Evolutionary conservation across 352 stramenopile species (phyloP), one percentile per base, ranked within the genome.

Genomic region (Phytophthora melonis): DNA sequence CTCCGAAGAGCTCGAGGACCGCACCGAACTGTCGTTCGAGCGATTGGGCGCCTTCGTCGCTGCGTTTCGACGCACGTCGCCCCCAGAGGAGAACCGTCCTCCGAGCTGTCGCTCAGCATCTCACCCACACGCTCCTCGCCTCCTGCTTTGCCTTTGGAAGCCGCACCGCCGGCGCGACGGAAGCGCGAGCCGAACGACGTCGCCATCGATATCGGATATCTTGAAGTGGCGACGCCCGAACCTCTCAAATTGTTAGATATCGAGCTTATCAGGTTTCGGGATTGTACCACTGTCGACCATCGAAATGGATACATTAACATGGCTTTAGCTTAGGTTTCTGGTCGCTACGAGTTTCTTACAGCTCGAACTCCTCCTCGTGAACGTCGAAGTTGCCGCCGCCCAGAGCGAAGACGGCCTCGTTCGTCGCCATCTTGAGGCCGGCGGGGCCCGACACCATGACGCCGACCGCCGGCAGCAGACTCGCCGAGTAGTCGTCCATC

Each of bases 41-140:
- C 39, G 70, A 45, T 18, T 63, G 52, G 56, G 41, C 18, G 23
- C 52, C 65, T 61, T 77, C 54, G 62, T 75, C 23, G 36, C 34
- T 43, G 57, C 19, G 47, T 66, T 74, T 16, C 21, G 58, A 41
- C 73, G 68, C 27, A 77, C 55, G 45, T 75, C 50, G 19, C 64
- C 19, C 69, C 69, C 41, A 74, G 43, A 50, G 64, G 73, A 30
- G 49, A 68, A 13, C 47, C 86, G 41, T 82, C 67, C 49, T 90
- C 84, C 16, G 79, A 91, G 67, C 84, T 89, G 68, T 93, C 84
- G 64, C 82, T 89, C 56, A 90, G 63, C 70, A 91, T 86, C 54
- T 91, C 82, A 7, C 79, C 82, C 16, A 91, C 71, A 16, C 81
- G 77, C 56, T 80, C 63, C 25, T 84, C 71, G 9, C 64, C 59